Evolutionary conservation across 2,329 filamentous ascomycete genomes (phyloP).

Genomic region (Neonectria neomacrospora): DNA sequence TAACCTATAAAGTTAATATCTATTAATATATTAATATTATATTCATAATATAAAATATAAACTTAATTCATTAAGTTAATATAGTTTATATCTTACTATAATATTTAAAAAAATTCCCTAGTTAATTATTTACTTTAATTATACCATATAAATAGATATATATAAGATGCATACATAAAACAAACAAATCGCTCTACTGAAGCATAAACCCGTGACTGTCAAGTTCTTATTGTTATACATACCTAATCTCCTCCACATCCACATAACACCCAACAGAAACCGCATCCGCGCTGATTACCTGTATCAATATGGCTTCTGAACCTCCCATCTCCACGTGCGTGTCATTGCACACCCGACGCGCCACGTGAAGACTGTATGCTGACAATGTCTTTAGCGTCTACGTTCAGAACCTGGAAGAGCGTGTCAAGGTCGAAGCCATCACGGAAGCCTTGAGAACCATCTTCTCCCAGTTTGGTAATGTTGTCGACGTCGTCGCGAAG

Average conservation of each 20-base stretch:
- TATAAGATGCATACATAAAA: too few relatives aligned
- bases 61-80: too few relatives aligned
- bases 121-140: too few relatives aligned
- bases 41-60: too few relatives aligned
- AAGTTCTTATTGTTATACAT: too few relatives aligned
- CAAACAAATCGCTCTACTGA: too few relatives aligned
- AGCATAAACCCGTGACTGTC: too few relatives aligned
- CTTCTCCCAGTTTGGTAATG: conserved; percentile 88
- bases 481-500: conserved; percentile 88
- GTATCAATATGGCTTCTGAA: conserved; percentile 50
- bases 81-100: too few relatives aligned
- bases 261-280: background rate
- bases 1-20: too few relatives aligned
- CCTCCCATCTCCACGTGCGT: conserved; percentile 74
- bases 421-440: conserved; percentile 82
- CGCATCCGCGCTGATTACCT: background rate
- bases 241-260: background rate
- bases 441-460: conserved; percentile 78
- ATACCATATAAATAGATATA: too few relatives aligned
- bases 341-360: conserved; percentile 78
- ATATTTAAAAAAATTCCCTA: too few relatives aligned
- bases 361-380: conserved; percentile 50
- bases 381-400: conserved; percentile 65
- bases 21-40: too few relatives aligned
- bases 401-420: conserved; percentile 89